phyloP scores from a whole-genome alignment of 257 asterid genomes.

The Salvia hispanica region DNA sequence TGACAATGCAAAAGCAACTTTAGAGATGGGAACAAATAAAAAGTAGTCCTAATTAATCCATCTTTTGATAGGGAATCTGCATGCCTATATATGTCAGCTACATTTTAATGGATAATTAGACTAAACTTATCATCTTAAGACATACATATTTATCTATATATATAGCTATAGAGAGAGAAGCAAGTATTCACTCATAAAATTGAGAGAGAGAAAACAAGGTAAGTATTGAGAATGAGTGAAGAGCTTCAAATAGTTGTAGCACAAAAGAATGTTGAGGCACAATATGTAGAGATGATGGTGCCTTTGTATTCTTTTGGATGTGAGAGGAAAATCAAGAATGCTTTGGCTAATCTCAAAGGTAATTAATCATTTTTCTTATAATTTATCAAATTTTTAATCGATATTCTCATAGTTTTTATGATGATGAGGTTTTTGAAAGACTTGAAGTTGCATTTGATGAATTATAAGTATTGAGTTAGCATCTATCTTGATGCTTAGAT shows the following conservation, averaged over 20 bases:
- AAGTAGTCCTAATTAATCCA: conserved; percentile 25
- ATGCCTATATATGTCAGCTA: conserved; percentile 31
- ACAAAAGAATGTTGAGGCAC: conserved; percentile 71
- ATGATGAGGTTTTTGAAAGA: too few species aligned
- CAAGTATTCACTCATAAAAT: neutral
- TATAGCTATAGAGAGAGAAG: neutral
- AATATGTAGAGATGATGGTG: conserved; percentile 88
- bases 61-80: conserved; percentile 42
- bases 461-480: neutral
- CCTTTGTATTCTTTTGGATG: conserved; percentile 91
- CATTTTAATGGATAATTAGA: conserved; percentile 24
- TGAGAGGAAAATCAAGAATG: conserved; percentile 71
- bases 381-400: neutral
- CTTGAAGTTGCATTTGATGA: too few species aligned
- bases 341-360: conserved; percentile 84
- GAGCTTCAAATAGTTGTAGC: conserved; percentile 61
- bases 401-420: too few species aligned
- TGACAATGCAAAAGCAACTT: conserved; percentile 20
- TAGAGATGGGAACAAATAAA: conserved; percentile 13
- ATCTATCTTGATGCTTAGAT: neutral
- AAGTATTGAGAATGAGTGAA: conserved; percentile 41
- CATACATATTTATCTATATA: neutral
- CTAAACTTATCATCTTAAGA: conserved; percentile 17
- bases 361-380: neutral
- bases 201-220: neutral